Conservation (phyloP, 306 rosid species). For the Lagenaria siceraria region DNA sequence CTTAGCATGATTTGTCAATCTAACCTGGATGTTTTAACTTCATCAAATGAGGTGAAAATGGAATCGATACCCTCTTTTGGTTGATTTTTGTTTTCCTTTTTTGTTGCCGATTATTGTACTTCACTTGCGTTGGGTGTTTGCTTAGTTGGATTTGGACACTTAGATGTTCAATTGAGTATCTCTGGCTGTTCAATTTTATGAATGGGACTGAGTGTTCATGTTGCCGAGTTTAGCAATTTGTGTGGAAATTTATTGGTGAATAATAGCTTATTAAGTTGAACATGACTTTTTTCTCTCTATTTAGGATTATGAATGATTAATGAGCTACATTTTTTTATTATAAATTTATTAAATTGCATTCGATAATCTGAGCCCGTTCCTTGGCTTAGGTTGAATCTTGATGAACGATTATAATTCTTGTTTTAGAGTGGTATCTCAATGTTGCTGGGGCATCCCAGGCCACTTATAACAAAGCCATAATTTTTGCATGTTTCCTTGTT, state of each 20-base stretch:
- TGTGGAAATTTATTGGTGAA: not conserved
- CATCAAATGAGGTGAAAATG: not conserved
- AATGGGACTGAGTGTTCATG: not conserved
- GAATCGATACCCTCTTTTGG: not conserved
- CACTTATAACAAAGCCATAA: not conserved
- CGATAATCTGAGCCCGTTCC: not conserved
- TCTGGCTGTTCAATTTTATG: not conserved
- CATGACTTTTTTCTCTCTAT: not conserved
- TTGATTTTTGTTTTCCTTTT: not conserved
- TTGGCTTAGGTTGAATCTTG: slow-evolving; percentile 1
- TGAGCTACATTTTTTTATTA: not conserved
- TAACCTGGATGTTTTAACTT: not conserved
- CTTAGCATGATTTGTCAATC: not conserved
- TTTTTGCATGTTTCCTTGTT: not conserved
- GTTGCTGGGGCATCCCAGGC: not conserved
- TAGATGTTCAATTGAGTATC: not conserved
- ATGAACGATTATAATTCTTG: not conserved
- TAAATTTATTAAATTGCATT: not conserved
- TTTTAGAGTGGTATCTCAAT: not conserved
- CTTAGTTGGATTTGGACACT: not conserved
- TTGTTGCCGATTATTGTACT: not conserved
- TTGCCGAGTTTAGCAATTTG: not conserved
- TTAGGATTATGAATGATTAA: not conserved
- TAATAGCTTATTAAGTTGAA: not conserved
- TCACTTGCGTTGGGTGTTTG: not conserved